Base-by-base conservation (phyloP, 1,139 yeast genomes). In the Saccharomyces pastorianus region DNA sequence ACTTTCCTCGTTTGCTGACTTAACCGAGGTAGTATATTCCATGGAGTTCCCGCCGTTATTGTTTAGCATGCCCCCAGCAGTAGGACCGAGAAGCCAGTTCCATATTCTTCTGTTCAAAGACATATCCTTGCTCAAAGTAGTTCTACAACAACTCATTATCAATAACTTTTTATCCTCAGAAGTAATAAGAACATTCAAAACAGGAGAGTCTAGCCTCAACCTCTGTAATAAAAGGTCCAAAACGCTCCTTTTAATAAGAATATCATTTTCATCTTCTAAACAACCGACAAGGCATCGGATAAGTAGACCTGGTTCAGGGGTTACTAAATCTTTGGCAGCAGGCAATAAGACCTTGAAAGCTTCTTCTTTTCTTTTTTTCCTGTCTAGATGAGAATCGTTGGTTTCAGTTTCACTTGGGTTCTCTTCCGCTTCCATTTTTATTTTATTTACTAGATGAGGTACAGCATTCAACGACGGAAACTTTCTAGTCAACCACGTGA, bases 71-170 rank as follows among this genome's bases (percentile, higher is more conserved):
- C 46, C 42, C n/a, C 58, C 41, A 8, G 56, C 50, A 3, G 59
- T 47, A 9, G 96, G 95, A 0, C 98, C 98, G 48, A 91, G 71
- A 8, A 93, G 73, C 95, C 96, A 91, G 60, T 79, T 84, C 96
- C 98, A 91, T 29, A 93, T 75, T 61, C 99, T 78, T 68, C 98
- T 77, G 67, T 93, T 95, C 58, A 93, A 76, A 20, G 97, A 88
- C 96, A 93, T 89, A 69, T 93, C 99, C 61, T 84, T 84, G 48
- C 85, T 81, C 52, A 90, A 73, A 1, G 95, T 85, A 0, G 91
- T 82, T 11, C 76, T 71, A 49, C 88, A 78, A 34, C 93, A 87
- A 6, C 84, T 75, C 68, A 82, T 74, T 26, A 88, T 71, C 49
- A 93, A 71, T 31, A 78, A 64, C 57, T 81, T 78, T 54, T 80